Conservation (phyloP, 1,139 yeast species). For the Geotrichum restrictum region DNA sequence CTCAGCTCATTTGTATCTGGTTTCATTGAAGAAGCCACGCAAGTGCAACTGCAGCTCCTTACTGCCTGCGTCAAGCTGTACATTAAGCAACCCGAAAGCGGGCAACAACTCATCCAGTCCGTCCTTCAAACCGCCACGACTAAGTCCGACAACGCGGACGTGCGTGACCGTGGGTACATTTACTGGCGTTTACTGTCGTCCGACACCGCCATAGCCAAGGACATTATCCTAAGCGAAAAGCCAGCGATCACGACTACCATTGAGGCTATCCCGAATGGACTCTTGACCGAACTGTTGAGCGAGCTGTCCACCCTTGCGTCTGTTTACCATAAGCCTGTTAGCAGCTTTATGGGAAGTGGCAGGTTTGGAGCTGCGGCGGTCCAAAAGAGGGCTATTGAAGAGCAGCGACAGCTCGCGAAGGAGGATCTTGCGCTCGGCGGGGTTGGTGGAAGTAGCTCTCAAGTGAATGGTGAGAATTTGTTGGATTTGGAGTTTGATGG, state of each 20-base stretch:
- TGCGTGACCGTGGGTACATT: conserved; percentile 88
- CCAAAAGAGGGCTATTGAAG: conserved; percentile 61
- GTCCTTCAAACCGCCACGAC: conserved; percentile 75
- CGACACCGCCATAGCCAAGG: conserved; percentile 47
- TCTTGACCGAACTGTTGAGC: conserved; percentile 62
- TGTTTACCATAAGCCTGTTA: conserved; percentile 81
- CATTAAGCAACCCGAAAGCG: conserved; percentile 46
- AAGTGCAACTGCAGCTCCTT: conserved; percentile 70
- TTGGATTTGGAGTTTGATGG: conserved; percentile 72
- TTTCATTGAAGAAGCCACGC: conserved; percentile 69
- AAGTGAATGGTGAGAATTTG: conserved; percentile 67
- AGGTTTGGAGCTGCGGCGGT: conserved; percentile 44
- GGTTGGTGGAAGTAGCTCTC: conserved; percentile 29
- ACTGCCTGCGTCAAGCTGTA: conserved; percentile 77
- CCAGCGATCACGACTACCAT: conserved; percentile 74
- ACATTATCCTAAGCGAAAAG: conserved; percentile 55
- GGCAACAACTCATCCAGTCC: conserved; percentile 57
- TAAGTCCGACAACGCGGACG: conserved; percentile 82
- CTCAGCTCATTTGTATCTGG: conserved; percentile 52
- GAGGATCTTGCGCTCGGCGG: conserved; percentile 65
- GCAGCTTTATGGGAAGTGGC: conserved; percentile 55
- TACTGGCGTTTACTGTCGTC: conserved; percentile 90
- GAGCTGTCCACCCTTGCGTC: conserved; percentile 86
- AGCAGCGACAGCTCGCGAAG: conserved; percentile 71
- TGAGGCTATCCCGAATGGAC: conserved; percentile 62